phyloP scores from a whole-genome alignment of 805 yeast genomes.

The Yamadazyma insecticola region DNA sequence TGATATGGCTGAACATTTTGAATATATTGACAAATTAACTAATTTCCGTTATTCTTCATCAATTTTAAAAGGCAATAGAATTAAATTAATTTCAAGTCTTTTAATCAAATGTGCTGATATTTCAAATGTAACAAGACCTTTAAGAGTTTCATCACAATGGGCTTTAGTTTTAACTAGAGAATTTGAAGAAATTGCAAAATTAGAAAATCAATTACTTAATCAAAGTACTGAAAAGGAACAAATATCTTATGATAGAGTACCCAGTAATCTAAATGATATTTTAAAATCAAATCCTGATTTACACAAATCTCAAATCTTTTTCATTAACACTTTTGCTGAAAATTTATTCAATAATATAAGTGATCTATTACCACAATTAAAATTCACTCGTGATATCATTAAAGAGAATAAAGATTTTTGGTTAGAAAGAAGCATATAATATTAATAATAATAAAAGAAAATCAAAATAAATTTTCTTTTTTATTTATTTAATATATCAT shows the following conservation, averaged over 20 bases:
- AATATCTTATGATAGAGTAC: conserved; percentile 29
- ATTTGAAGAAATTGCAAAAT: conserved; percentile 58
- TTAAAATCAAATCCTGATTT: conserved; percentile 45
- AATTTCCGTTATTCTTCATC: conserved; percentile 12
- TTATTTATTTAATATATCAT: too few relatives aligned
- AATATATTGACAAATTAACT: conserved; percentile 55
- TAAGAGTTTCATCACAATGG: conserved; percentile 78
- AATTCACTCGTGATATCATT: conserved; percentile 52
- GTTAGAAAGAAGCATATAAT: conserved; percentile 31
- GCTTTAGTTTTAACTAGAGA: conserved; percentile 76
- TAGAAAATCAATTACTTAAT: conserved; percentile 42
- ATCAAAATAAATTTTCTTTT: too few relatives aligned
- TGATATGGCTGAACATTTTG: conserved; percentile 88
- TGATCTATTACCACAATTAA: conserved; percentile 55
- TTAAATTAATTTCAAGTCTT: conserved; percentile 53
- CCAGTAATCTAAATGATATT: conserved; percentile 38
- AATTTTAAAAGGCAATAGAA: conserved; percentile 13
- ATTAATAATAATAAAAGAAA: too few relatives aligned
- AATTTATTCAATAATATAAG: conserved; percentile 67
- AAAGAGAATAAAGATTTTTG: conserved; percentile 53
- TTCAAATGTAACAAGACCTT: conserved; percentile 83
- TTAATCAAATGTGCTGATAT: conserved; percentile 94
- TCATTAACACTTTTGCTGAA: conserved; percentile 76
- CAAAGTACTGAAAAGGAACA: neutral
- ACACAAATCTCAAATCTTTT: conserved; percentile 73